A percentile compares a stretch with the other conserved stretches of the same genome.
These are phyloP conservation scores for Grigorovia transvaalensis DNA, from an alignment of 805 yeast genomes.

Conservation along the genomic window DNA sequence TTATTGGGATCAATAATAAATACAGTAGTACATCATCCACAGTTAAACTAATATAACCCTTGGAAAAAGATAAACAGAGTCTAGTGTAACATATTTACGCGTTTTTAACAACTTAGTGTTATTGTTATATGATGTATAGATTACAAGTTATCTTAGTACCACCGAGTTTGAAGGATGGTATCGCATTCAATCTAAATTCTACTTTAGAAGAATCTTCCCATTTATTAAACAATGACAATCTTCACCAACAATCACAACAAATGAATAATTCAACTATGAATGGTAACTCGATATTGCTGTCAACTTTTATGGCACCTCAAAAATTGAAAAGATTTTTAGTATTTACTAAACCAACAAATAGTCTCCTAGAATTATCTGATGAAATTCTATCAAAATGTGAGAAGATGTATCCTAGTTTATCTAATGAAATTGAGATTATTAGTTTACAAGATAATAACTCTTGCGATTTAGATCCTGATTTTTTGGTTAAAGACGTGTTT, in stretches of 20 bases:
- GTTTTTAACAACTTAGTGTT: background rate
- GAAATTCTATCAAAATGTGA: conserved; percentile 48
- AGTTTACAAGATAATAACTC: conserved; percentile 55
- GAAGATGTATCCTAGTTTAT: conserved; percentile 53
- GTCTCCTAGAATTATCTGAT: conserved; percentile 39
- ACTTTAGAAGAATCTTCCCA: conserved; percentile 20
- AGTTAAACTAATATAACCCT: background rate
- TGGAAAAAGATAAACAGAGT: background rate
- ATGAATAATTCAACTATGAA: conserved; percentile 1
- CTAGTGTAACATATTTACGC: background rate
- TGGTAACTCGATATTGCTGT: conserved; percentile 8
- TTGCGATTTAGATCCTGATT: conserved; percentile 77
- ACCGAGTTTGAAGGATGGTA: conserved; percentile 26
- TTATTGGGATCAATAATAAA: background rate
- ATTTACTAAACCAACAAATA: conserved; percentile 40
- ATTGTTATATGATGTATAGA: conserved; percentile 29
- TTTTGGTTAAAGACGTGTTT: conserved; percentile 53
- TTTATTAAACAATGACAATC: conserved; percentile 10
- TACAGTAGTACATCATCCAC: background rate
- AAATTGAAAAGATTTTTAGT: conserved; percentile 49
- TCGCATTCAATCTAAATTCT: conserved; percentile 12
- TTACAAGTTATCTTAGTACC: conserved; percentile 37
- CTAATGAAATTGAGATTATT: conserved; percentile 43
- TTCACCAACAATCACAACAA: conserved; percentile 5
- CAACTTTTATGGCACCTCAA: conserved; percentile 8